These are phyloP conservation scores for Vaccinium vitisidaea DNA, from an alignment of 148 eudicot species.

Conservation along the genomic window DNA sequence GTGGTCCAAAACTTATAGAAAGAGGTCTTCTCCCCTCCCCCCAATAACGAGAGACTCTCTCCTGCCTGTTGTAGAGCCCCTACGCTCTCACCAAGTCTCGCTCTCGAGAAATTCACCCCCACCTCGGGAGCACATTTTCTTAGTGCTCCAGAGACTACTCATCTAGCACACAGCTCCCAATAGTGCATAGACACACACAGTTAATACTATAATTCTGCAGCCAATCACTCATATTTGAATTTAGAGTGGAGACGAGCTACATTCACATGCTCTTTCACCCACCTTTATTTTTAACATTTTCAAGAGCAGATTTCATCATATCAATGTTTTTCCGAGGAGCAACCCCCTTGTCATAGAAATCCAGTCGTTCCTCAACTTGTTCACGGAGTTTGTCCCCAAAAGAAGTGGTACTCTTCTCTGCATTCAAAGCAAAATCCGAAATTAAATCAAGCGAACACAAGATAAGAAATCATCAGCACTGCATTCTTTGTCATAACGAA, in stretches of 20 bases:
- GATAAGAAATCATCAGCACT: background rate
- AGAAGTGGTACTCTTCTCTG: conserved; percentile 70
- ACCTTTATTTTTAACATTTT: conserved; percentile 49
- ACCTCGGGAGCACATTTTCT: background rate
- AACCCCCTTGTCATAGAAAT: conserved; percentile 97
- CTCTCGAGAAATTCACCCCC: background rate
- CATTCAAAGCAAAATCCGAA: conserved; percentile 10
- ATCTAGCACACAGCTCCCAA: background rate
- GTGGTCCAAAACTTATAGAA: background rate
- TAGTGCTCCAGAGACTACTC: background rate
- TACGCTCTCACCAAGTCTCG: background rate
- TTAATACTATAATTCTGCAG: background rate
- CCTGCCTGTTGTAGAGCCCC: background rate
- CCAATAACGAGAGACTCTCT: background rate
- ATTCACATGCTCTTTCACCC: background rate
- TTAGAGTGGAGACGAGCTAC: background rate
- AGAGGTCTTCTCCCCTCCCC: background rate
- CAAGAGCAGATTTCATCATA: conserved; percentile 89
- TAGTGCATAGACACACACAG: background rate
- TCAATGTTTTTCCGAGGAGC: conserved; percentile 95
- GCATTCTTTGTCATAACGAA: background rate
- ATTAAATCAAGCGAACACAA: conserved; percentile 6
- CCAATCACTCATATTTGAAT: background rate
- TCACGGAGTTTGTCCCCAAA: conserved; percentile 93
- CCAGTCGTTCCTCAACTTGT: conserved; percentile 93